These are phyloP conservation scores for Parascedosporium putredinis DNA, from an alignment of 2,329 filamentous ascomycete genomes.

Conservation along the genomic window DNA sequence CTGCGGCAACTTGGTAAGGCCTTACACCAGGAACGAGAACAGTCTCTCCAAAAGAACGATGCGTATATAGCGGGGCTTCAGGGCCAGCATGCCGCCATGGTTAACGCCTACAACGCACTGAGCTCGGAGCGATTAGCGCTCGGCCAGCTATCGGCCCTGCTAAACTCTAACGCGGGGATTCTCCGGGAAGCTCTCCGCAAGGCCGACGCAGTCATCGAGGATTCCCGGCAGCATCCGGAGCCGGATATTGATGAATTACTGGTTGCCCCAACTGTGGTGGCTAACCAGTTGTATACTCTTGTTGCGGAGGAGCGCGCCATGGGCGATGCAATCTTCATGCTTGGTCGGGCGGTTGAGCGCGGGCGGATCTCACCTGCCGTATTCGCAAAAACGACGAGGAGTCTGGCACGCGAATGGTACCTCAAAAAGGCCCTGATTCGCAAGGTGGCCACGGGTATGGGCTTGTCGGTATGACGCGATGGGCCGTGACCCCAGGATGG, in stretches of 20 bases:
- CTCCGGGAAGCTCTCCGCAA: conserved; percentile 66
- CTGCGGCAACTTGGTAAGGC: conserved; percentile 64
- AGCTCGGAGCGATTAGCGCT: conserved; percentile 65
- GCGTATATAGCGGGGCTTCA: conserved; percentile 64
- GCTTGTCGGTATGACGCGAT: conserved; percentile 32
- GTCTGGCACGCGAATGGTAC: conserved; percentile 69
- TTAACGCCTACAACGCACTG: conserved; percentile 56
- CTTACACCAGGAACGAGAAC: conserved; percentile 58
- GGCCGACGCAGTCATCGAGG: conserved; percentile 67
- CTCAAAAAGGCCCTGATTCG: conserved; percentile 70
- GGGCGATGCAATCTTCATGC: conserved; percentile 75
- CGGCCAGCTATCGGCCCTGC: conserved; percentile 56
- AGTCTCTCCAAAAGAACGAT: conserved; percentile 60
- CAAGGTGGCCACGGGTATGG: conserved; percentile 71
- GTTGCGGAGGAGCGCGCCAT: conserved; percentile 83
- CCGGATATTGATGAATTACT: conserved; percentile 83
- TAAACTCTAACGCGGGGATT: conserved; percentile 68
- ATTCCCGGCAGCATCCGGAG: conserved; percentile 55
- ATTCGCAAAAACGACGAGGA: conserved; percentile 69
- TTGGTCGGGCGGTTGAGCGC: conserved; percentile 63
- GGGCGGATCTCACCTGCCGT: conserved; percentile 61
- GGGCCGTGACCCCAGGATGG: background rate
- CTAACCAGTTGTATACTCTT: conserved; percentile 80
- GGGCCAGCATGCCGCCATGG: conserved; percentile 70
- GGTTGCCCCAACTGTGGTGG: conserved; percentile 87